Evolutionary conservation across 2,329 filamentous ascomycete genomes (phyloP), one percentile per base, ranked within the genome.

Genomic region (Pyrenophora tritici-repentis): DNA sequence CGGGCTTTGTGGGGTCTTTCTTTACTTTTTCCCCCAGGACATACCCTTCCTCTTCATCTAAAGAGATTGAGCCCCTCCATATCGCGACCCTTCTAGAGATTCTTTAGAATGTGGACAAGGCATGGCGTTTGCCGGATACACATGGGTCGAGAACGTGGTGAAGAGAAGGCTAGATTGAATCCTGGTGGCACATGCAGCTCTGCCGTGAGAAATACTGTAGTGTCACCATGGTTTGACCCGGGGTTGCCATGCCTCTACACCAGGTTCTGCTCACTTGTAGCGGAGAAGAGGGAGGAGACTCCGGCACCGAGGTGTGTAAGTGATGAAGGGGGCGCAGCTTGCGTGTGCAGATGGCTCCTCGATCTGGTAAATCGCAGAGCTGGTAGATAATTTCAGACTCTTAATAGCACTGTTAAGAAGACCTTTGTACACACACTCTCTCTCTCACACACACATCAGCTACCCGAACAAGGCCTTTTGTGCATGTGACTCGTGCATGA

Each of bases 71-170:
- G 20, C 40, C 38, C 40, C 33, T 56, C 47, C 50, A 51, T 55
- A 55, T 53, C 42, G 56, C 36, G 42, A 50, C 40, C 43, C 43
- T 44, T 54, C 29, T 24, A 49, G 41, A 41, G 42, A 54, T 47
- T 47, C 42, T 55, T 55, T 55, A 59, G 61, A 61, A 57, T 67
- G 65, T 64, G 65, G 67, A 65, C 64, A 62, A 64, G 61, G 32
- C 16, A 46, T 48, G 49, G 56, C 38, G 39, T 37, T 37, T 40
- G 59, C 50, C 52, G 49, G 42, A 53, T 43, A 42, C 45, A 51
- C n/a, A 40, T 26, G 9, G 26, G 22, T 16, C 34, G 20, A n/a
- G 17, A 29, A 12, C 44, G 52, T 54, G 50, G 50, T 54, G 58
- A 57, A 62, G 54, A 52, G 38, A 37, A 41, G 49, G 53, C 46